Evolutionary conservation across 495 filamentous ascomycete genomes (phyloP).

Genomic region (Xanthoparmelia taractica): DNA sequence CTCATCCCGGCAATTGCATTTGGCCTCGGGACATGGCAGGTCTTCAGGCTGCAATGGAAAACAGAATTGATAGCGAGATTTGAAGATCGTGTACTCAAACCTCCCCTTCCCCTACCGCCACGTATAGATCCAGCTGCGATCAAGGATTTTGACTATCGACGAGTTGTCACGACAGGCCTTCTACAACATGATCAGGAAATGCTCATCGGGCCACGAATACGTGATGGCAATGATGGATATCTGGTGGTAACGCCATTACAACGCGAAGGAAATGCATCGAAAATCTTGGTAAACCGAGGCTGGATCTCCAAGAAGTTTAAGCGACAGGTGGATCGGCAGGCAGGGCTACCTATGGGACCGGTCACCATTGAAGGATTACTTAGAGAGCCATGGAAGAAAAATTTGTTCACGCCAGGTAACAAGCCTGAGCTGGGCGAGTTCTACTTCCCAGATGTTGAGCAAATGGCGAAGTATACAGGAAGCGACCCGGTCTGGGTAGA

Average conservation of each 20-base stretch:
- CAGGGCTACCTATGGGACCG: constrained; percentile 54
- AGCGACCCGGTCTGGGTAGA: constrained; percentile 92
- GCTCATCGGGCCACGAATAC: constrained; percentile 84
- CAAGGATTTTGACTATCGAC: constrained; percentile 84
- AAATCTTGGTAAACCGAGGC: constrained; percentile 76
- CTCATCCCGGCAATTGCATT: constrained; percentile 89
- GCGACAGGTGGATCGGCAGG: constrained; percentile 52
- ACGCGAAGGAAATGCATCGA: constrained; percentile 52
- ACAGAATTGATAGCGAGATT: constrained; percentile 79
- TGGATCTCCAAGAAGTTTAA: constrained; percentile 74
- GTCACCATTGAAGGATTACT: constrained; percentile 78
- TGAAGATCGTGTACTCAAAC: constrained; percentile 79
- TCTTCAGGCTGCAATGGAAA: constrained; percentile 90
- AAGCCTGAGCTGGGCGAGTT: constrained; percentile 73
- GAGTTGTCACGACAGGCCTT: constrained; percentile 66
- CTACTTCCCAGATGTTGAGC: constrained; percentile 86
- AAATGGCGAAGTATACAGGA: constrained; percentile 84
- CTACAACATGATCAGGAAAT: constrained; percentile 89
- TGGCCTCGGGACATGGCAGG: constrained; percentile 85
- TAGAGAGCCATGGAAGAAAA: constrained; percentile 88
- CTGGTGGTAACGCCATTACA: constrained; percentile 87
- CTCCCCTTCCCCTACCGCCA: constrained; percentile 81
- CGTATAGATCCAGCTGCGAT: constrained; percentile 71
- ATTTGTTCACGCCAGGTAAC: constrained; percentile 92
- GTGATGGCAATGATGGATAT: constrained; percentile 82